phyloP scores from a whole-genome alignment of 2,329 filamentous ascomycete genomes.

The Microsporum canis region DNA sequence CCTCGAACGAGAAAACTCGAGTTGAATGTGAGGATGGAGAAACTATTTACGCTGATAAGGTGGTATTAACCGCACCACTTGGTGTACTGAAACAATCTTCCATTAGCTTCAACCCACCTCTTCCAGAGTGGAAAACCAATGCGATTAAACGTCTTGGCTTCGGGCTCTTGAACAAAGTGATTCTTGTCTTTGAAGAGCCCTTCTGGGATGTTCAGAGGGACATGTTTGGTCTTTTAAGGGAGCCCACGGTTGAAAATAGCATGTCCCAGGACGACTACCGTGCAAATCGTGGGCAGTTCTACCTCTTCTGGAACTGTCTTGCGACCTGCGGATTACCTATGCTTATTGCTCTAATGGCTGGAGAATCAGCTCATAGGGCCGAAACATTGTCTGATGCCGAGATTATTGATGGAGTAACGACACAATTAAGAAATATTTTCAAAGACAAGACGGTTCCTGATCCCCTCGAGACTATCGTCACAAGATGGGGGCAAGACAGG shows the following conservation, averaged over 20 bases:
- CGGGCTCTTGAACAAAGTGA: constrained; percentile 88
- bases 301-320: constrained; percentile 94
- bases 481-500: constrained; percentile 79
- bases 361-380: constrained; percentile 80
- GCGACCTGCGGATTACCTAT: constrained; percentile 81
- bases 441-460: constrained; percentile 52
- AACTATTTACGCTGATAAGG: constrained; percentile 67
- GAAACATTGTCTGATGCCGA: constrained; percentile 64
- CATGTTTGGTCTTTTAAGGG: constrained; percentile 84
- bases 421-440: constrained; percentile 67
- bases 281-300: constrained; percentile 74
- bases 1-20: constrained; percentile 39
- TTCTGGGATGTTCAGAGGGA: constrained; percentile 88
- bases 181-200: constrained; percentile 73
- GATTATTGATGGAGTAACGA: constrained; percentile 69
- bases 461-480: constrained; percentile 77
- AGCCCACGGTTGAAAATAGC: constrained; percentile 57
- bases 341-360: constrained; percentile 87
- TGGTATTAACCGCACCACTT: constrained; percentile 83
- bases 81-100: constrained; percentile 78
- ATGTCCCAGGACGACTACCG: constrained; percentile 70
- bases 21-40: constrained; percentile 70
- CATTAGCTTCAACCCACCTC: constrained; percentile 74
- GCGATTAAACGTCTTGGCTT: constrained; percentile 79
- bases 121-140: constrained; percentile 76